phyloP scores from a whole-genome alignment of 2,329 filamentous ascomycete genomes.

The Alternaria consortialis region DNA sequence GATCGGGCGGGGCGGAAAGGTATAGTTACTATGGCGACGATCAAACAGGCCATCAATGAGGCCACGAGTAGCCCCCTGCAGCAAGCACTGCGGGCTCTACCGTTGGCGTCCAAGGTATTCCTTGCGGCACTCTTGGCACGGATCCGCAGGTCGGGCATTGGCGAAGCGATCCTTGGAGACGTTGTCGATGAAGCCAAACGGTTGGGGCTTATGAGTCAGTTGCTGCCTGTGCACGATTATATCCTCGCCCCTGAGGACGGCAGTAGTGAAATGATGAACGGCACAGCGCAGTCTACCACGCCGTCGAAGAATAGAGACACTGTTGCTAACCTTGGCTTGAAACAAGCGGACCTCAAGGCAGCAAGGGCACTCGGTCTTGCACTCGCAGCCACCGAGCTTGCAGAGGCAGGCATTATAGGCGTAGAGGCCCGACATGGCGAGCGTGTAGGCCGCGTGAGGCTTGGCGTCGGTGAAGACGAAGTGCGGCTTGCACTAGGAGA shows the following conservation, averaged over 20 bases:
- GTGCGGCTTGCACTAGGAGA: conserved; percentile 87
- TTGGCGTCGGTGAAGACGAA: conserved; percentile 90
- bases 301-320: conserved; percentile 30
- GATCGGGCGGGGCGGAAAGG: conserved; percentile 48
- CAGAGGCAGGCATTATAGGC: conserved; percentile 86
- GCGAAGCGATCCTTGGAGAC: conserved; percentile 88
- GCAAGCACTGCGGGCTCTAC: conserved; percentile 83
- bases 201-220: conserved; percentile 69
- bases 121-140: conserved; percentile 82
- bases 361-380: conserved; percentile 67
- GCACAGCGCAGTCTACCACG: conserved; percentile 18
- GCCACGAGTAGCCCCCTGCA: conserved; percentile 92
- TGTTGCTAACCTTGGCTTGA: conserved; percentile 24
- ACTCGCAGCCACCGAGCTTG: conserved; percentile 79
- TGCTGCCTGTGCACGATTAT: conserved; percentile 68
- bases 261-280: conserved; percentile 16
- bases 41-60: conserved; percentile 94
- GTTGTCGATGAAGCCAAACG: conserved; percentile 85
- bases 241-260: conserved; percentile 59
- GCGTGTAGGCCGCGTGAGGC: conserved; percentile 83
- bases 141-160: conserved; percentile 81
- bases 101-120: conserved; percentile 83
- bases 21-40: conserved; percentile 88
- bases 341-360: conserved; percentile 44
- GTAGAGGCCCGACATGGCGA: conserved; percentile 82